These are phyloP conservation scores for Musa itinerans DNA, from an alignment of 176 grass and related monocot genomes.

Conservation along the genomic window DNA sequence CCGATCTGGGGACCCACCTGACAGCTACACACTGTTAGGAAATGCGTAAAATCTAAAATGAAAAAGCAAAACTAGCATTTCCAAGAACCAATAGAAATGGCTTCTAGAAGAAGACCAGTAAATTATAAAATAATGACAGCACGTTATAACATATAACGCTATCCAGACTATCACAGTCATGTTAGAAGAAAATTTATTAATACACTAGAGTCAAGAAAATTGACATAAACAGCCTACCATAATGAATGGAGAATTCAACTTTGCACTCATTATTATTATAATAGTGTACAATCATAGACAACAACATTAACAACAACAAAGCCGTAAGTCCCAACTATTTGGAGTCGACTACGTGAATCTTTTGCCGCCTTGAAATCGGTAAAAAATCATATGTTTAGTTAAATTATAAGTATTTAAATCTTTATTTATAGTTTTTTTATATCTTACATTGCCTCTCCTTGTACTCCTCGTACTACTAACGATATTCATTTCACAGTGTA, in stretches of 20 bases:
- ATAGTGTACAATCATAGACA: no score
- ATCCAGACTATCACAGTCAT: neutral
- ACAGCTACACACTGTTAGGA: constrained; percentile 14
- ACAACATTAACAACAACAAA: no score
- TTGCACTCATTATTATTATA: neutral
- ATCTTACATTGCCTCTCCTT: no score
- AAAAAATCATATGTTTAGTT: no score
- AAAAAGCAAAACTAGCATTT: neutral
- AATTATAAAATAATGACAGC: neutral
- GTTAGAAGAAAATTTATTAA: neutral
- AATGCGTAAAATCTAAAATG: constrained; percentile 8
- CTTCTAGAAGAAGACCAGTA: neutral
- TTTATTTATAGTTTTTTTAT: no score
- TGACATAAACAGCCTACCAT: neutral
- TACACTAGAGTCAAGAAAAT: neutral
- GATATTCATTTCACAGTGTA: no score
- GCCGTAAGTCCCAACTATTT: no score
- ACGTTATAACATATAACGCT: neutral
- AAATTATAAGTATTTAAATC: no score
- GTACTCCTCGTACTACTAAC: no score
- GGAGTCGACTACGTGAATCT: no score
- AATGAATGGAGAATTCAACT: neutral
- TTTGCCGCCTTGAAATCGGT: no score
- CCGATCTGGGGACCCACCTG: constrained; percentile 61
- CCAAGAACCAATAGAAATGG: neutral